These are phyloP conservation scores for Alternaria arbusti DNA, from an alignment of 2,329 filamentous ascomycete genomes.

Conservation along the genomic window DNA sequence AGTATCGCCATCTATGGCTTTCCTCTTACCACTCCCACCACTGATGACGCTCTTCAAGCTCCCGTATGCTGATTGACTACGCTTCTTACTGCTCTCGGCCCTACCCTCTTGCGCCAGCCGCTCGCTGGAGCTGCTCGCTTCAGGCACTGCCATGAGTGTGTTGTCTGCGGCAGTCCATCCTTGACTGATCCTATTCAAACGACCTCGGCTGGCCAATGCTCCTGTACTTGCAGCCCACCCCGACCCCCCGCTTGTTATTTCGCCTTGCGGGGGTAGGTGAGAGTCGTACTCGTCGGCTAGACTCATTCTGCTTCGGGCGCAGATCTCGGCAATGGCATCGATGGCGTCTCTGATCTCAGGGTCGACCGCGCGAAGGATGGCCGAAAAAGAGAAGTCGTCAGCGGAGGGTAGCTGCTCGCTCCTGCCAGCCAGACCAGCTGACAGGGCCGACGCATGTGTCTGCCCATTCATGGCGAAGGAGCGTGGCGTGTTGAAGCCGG, in stretches of 20 bases:
- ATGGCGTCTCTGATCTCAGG: constrained; percentile 64
- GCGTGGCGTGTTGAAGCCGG: constrained; percentile 41
- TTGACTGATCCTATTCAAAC: constrained; percentile 39
- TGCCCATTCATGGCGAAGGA: constrained; percentile 41
- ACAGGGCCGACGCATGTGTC: constrained; percentile 33
- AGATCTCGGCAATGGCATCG: constrained; percentile 68
- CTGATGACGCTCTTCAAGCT: constrained; percentile 49
- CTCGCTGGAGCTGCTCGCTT: constrained; percentile 56
- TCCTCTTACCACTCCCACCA: constrained; percentile 41
- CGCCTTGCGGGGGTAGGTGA: constrained; percentile 66
- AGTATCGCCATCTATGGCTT: constrained; percentile 26
- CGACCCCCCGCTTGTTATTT: constrained; percentile 53
- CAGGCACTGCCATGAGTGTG: constrained; percentile 55
- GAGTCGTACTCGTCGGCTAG: constrained; percentile 68
- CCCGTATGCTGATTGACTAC: constrained; percentile 47
- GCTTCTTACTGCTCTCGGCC: constrained; percentile 32
- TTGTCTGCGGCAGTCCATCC: constrained; percentile 47
- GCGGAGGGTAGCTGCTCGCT: constrained; percentile 51
- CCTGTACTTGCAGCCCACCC: constrained; percentile 39
- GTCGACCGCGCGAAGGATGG: constrained; percentile 63
- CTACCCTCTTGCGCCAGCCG: constrained; percentile 41
- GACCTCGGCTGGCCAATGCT: constrained; percentile 38
- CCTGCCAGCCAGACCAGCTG: constrained; percentile 37
- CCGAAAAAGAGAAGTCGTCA: constrained; percentile 62
- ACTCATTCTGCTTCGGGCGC: constrained; percentile 65